phyloP scores from a whole-genome alignment of 1,284 basidiomycete species.

The Athelia sp. region DNA sequence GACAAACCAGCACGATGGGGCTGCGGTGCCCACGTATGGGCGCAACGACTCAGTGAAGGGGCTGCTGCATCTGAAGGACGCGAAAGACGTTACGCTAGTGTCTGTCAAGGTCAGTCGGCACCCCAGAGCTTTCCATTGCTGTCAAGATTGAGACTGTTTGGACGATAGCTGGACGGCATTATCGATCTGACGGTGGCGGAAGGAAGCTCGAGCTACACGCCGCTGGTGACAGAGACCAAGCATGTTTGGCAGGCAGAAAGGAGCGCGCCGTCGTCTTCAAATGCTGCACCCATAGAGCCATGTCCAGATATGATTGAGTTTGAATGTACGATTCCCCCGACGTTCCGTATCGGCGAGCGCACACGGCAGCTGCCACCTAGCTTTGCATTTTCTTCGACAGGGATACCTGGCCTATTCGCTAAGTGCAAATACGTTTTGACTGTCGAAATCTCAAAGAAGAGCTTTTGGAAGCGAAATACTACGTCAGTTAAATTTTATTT shows the following conservation, averaged over 20 bases:
- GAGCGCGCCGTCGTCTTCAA: not conserved
- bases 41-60: not conserved
- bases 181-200: conserved; percentile 34
- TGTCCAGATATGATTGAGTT: conserved; percentile 39
- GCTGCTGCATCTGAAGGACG: not conserved
- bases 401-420: conserved; percentile 29
- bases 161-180: conserved; percentile 32
- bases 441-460: conserved; percentile 22
- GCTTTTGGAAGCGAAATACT: conserved; percentile 22
- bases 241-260: conserved; percentile 24
- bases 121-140: not conserved
- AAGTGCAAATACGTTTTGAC: conserved; percentile 31
- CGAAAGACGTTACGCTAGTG: conserved; percentile 21
- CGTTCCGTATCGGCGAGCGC: conserved; percentile 25
- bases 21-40: not conserved
- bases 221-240: conserved; percentile 22
- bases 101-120: conserved; percentile 25
- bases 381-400: conserved; percentile 29
- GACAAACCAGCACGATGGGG: not conserved
- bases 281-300: not conserved
- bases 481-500: conserved; percentile 16
- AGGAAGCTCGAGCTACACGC: conserved; percentile 20
- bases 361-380: conserved; percentile 35
- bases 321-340: conserved; percentile 31
- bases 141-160: not conserved